Conservation (phyloP, 768 basidiomycete genomes). For the Phlegmacium glaucopus region DNA sequence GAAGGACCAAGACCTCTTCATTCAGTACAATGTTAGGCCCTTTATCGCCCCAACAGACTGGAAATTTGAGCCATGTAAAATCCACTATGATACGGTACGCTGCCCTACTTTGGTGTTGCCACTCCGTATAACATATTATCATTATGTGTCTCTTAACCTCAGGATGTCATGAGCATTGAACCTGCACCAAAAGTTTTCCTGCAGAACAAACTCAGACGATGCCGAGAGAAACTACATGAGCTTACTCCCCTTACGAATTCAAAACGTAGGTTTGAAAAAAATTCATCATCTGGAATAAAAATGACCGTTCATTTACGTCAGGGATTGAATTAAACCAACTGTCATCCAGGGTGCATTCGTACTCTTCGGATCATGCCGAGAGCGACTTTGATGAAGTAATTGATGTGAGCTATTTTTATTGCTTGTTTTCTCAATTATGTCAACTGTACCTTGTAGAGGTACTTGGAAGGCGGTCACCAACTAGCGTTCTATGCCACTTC, state of each 20-base stretch:
- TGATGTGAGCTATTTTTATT: constrained; percentile 37
- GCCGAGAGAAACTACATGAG: constrained; percentile 61
- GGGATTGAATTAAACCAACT: constrained; percentile 49
- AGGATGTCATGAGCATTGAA: constrained; percentile 66
- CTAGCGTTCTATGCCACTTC: constrained; percentile 51
- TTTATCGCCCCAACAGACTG: constrained; percentile 66
- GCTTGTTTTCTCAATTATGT: constrained; percentile 4
- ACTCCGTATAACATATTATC: background rate
- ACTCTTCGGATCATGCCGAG: constrained; percentile 44
- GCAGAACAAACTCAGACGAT: constrained; percentile 71
- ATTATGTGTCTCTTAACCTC: too few species aligned
- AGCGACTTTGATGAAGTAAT: constrained; percentile 57
- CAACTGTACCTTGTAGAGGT: constrained; percentile 41
- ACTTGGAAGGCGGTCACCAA: constrained; percentile 63
- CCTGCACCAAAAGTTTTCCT: constrained; percentile 71
- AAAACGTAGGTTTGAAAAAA: constrained; percentile 48
- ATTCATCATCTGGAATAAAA: constrained; percentile 1
- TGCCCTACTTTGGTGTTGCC: background rate
- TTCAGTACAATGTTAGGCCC: constrained; percentile 64
- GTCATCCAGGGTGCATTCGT: constrained; percentile 41
- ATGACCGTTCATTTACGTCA: constrained; percentile 2
- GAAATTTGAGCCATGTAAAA: constrained; percentile 71
- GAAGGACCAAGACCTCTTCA: constrained; percentile 69
- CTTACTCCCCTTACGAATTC: constrained; percentile 50
- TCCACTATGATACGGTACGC: constrained; percentile 74